Percentiles rank a stretch among this genome's conserved stretches.
phyloP scores from a whole-genome alignment of 495 filamentous ascomycete genomes.

The Aspergillus panamensis region DNA sequence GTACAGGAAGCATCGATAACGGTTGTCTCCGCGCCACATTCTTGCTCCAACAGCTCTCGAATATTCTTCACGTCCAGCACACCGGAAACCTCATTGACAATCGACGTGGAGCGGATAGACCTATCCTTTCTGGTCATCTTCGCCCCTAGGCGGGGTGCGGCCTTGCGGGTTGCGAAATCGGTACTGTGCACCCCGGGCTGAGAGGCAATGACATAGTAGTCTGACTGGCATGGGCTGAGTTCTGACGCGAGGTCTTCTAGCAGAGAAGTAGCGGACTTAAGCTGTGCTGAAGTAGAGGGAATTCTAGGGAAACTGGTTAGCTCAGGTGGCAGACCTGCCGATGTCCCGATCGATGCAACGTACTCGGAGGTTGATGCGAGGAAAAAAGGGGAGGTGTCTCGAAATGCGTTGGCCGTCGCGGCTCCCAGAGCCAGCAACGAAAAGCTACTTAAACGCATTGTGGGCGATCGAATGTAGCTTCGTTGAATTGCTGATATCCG shows the following conservation, averaged over 20 bases:
- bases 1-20: slow-evolving; percentile 63
- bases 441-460: slow-evolving; percentile 60
- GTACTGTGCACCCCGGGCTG: slow-evolving; percentile 72
- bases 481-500: slow-evolving; percentile 12
- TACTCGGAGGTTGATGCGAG: slow-evolving; percentile 78
- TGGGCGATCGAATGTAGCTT: slow-evolving; percentile 27
- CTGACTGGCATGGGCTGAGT: slow-evolving; percentile 66
- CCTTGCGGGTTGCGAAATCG: slow-evolving; percentile 54
- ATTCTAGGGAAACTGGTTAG: slow-evolving; percentile 41
- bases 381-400: slow-evolving; percentile 82
- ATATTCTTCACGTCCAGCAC: slow-evolving; percentile 55
- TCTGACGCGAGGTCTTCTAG: slow-evolving; percentile 30
- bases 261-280: slow-evolving; percentile 41
- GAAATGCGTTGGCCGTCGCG: slow-evolving; percentile 64
- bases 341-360: slow-evolving; percentile 22
- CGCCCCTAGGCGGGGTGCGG: slow-evolving; percentile 59
- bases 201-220: slow-evolving; percentile 74
- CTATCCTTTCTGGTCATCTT: slow-evolving; percentile 49
- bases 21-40: slow-evolving; percentile 51
- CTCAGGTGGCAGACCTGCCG: slow-evolving; percentile 6
- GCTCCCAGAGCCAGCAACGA: slow-evolving; percentile 60
- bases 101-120: slow-evolving; percentile 46
- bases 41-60: slow-evolving; percentile 46
- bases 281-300: slow-evolving; percentile 41
- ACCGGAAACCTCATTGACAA: slow-evolving; percentile 62